phyloP scores from a whole-genome alignment of 2,329 filamentous ascomycete species.

The Cordyceps militaris region DNA sequence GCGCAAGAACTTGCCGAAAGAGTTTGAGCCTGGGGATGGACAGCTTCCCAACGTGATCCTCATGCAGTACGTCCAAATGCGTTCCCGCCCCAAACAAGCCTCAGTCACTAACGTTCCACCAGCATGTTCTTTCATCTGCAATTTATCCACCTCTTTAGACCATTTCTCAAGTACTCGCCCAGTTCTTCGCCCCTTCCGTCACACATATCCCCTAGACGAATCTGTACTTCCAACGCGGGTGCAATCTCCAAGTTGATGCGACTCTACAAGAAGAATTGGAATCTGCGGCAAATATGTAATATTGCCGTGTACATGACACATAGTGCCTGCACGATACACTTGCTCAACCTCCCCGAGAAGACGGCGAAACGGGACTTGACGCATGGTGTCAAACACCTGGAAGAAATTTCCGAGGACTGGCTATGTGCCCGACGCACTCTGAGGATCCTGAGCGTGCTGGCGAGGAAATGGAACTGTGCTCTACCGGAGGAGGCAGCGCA shows the following conservation, averaged over 20 bases:
- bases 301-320: conserved; percentile 94
- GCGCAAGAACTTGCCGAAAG: conserved; percentile 74
- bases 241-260: conserved; percentile 91
- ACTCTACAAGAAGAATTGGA: conserved; percentile 87
- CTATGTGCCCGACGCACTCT: conserved; percentile 79
- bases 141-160: conserved; percentile 91
- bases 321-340: conserved; percentile 87
- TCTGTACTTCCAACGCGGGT: conserved; percentile 83
- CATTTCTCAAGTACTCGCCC: conserved; percentile 86
- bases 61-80: conserved; percentile 63
- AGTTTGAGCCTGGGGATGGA: conserved; percentile 84
- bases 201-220: conserved; percentile 82
- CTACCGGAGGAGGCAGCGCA: conserved; percentile 74
- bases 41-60: conserved; percentile 75
- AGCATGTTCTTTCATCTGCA: conserved; percentile 98
- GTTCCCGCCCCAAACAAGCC: neutral
- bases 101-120: conserved; percentile 19
- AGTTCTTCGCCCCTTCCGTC: conserved; percentile 73
- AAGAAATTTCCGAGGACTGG: conserved; percentile 96
- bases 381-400: conserved; percentile 83
- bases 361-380: conserved; percentile 83
- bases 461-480: conserved; percentile 82
- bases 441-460: conserved; percentile 75
- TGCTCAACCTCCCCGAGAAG: conserved; percentile 89
- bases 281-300: conserved; percentile 89